Evolutionary conservation across 345 rosid species (phyloP), one percentile per base, ranked within the genome.

Genomic region (Dimocarpus longan): DNA sequence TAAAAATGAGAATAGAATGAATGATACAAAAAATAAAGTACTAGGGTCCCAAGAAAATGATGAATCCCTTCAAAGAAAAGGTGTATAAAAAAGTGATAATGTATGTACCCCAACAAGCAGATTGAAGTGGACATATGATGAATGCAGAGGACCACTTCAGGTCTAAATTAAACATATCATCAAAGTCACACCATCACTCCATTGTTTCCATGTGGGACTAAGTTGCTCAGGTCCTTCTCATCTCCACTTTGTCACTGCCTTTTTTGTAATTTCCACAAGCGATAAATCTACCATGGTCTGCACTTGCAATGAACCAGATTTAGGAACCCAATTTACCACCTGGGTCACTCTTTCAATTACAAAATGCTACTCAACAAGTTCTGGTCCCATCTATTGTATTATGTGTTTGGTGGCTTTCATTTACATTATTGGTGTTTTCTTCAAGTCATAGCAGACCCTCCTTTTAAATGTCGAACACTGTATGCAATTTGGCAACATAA

Each of bases 61-160:
- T 66, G 69, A 66, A 26, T 28, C 9, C 42, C 69, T 26, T 12
- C 15, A 66, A 66, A 66, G 42, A 54, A 54, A 54, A 54, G 59
- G 16, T 16, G 59, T 15, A 54, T 54, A 16, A 54, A 54, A 18
- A 6, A 60, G 65, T 8, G 28, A 60, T 21, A 60, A 60, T 60
- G 26, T 60, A 60, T 60, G 65, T 60, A 21, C 65, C 65, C 65
- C 10, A 66, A 66, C 4, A 32, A 12, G 43, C 69, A 66, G 69
- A 66, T 66, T 66, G 69, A 66, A 66, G n/a, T 13, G 43, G 69
- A 66, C 69, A 13, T 12, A 28, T 66, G 42, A 66, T 66, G 32
- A 32, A 28, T 15, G 42, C 12, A 19, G 69, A 66, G 69, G 69
- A 66, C 69, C 69, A 66, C n/a, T 66, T 66, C 42, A 66, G 69